Base-by-base conservation (phyloP, 192 early-diverging fungal species). In the Coemansia sp. region DNA sequence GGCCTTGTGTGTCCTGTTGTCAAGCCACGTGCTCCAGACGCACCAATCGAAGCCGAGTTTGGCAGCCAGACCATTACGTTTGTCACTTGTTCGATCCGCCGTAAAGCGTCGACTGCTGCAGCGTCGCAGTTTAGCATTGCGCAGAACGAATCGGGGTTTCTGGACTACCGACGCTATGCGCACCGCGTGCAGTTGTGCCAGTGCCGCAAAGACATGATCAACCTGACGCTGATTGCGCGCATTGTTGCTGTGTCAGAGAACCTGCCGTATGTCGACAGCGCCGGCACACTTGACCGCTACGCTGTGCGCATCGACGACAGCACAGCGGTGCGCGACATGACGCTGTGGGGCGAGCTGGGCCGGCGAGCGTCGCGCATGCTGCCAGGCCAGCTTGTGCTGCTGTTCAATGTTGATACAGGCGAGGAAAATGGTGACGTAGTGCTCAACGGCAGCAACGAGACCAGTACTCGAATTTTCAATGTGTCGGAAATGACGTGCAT, bases 21-120 rank as follows among this genome's bases (percentile, higher is more conserved):
- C 14, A 45, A 8, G 4, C n/a, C 53, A 15, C 22, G 50, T 12
- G 25, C 15, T 14, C 23, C 71, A 11, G 65, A 29, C 22, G 49
- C 32, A 8, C 17, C 47, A 2, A 15, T 45, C 15, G 50, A 66
- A 12, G 54, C 65, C 38, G 72, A 71, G 17, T 77, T 69, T 38
- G 81, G 81, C 19, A 9, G 60, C 5, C 68, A 72, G 60, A 83
- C 81, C 9, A 74, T 83, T 21, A 54, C 72, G 0, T 83, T 83
- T 53, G 37, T 72, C 23, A 63, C 68, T 37, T 37, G 53, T 4
- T 23, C 47, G 29, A 58, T 56, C 4, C 49, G 51, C 39, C 17
- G 35, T 22, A 45, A 29, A 2, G 24, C 63, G 4, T 17, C 32
- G 12, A 60, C 53, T 5, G 24, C 25, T 5, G 24, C 53, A 25